Evolutionary conservation across 139 green algal species (phyloP).

Genomic region (Auxenochlorella pyrenoidosa): DNA sequence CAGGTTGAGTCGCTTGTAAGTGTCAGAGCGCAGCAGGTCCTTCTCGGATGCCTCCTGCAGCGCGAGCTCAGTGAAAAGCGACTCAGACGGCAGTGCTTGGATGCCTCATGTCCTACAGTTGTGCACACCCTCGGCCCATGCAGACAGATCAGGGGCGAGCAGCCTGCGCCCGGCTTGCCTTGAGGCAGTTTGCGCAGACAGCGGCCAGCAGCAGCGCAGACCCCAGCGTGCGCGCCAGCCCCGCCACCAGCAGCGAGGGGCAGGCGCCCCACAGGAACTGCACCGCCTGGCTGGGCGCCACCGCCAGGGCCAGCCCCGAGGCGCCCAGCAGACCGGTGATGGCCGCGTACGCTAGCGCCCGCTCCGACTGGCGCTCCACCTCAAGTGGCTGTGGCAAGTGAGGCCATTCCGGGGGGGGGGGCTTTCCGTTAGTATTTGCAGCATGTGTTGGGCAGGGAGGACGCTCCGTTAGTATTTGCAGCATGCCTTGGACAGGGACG

Average conservation of each 20-base stretch:
- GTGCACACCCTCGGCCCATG: no score
- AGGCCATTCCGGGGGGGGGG: background rate
- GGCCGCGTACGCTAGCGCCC: background rate
- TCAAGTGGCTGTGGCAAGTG: background rate
- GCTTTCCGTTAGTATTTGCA: no score
- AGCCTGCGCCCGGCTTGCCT: no score
- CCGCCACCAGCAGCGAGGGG: slow-evolving; percentile 14
- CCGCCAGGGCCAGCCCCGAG: background rate
- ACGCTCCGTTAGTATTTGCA: no score
- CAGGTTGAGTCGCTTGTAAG: slow-evolving; percentile 68
- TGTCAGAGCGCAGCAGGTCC: slow-evolving; percentile 56
- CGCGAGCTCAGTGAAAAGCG: background rate
- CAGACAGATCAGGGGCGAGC: no score
- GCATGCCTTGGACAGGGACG: no score
- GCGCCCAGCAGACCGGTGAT: slow-evolving; percentile 13
- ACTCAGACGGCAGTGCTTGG: background rate
- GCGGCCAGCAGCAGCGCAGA: slow-evolving; percentile 31
- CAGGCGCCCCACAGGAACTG: slow-evolving; percentile 7
- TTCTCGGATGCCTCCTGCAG: slow-evolving; percentile 58
- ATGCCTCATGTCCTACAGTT: no score
- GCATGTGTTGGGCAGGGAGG: no score
- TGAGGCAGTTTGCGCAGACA: slow-evolving; percentile 30
- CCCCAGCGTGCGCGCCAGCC: slow-evolving; percentile 13
- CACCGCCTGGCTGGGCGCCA: background rate
- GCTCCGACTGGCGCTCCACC: slow-evolving; percentile 24